A percentile compares a stretch with the other conserved stretches of the same genome.
phyloP scores from a whole-genome alignment of 2,329 filamentous ascomycete species.

The Metarhizium humberi region DNA sequence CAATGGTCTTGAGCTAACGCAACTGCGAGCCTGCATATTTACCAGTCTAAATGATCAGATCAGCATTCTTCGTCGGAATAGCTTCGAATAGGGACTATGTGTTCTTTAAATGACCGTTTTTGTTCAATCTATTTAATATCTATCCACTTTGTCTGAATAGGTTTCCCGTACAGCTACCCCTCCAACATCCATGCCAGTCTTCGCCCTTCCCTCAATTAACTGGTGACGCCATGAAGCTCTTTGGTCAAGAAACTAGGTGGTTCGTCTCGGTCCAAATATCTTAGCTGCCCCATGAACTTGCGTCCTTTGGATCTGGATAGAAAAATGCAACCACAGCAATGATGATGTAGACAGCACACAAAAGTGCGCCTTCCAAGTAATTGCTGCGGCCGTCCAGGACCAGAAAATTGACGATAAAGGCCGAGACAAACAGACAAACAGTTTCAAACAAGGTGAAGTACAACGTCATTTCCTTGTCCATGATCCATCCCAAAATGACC shows the following conservation, averaged over 20 bases:
- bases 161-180: no score
- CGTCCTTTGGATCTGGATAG: conserved; percentile 44
- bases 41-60: no score
- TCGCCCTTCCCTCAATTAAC: no score
- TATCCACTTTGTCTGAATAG: no score
- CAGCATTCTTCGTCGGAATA: no score
- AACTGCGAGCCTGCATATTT: no score
- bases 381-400: conserved; percentile 80
- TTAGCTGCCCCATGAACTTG: conserved; percentile 28
- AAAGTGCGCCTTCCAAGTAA: conserved; percentile 69
- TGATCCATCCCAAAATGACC: conserved; percentile 63
- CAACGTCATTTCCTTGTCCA: conserved; percentile 61
- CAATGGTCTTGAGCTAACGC: no score
- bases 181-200: no score
- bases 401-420: conserved; percentile 81
- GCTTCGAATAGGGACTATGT: no score
- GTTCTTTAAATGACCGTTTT: no score
- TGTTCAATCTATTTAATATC: neutral
- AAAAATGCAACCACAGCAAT: conserved; percentile 59
- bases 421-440: conserved; percentile 72
- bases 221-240: no score
- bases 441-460: conserved; percentile 89
- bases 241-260: neutral
- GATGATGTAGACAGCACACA: conserved; percentile 59
- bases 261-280: neutral